phyloP scores from a whole-genome alignment of 2,329 filamentous ascomycete species.

The Sporothrix mexicana region DNA sequence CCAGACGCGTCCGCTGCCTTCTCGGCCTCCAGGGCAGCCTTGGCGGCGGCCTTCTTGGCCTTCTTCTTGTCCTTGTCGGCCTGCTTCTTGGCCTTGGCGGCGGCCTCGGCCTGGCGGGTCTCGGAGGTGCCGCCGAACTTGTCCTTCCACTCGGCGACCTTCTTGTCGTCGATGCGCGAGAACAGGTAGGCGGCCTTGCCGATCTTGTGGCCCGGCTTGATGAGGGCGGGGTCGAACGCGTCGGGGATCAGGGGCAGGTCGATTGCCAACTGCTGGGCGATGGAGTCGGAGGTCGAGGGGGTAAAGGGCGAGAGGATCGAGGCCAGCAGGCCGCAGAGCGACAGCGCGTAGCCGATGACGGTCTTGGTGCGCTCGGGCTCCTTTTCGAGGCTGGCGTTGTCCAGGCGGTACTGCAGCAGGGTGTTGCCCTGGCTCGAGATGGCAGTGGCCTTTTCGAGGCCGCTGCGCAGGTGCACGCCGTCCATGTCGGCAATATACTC shows the following conservation, averaged over 20 bases:
- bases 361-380: conserved; percentile 60
- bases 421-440: conserved; percentile 65
- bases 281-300: conserved; percentile 75
- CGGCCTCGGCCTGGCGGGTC: conserved; percentile 42
- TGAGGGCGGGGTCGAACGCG: conserved; percentile 64
- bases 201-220: conserved; percentile 78
- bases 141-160: conserved; percentile 73
- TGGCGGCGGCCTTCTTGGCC: conserved; percentile 43
- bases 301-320: conserved; percentile 83
- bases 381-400: conserved; percentile 56
- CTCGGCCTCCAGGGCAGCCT: conserved; percentile 37
- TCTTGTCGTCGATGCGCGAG: conserved; percentile 72
- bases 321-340: conserved; percentile 82
- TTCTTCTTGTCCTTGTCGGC: conserved; percentile 42
- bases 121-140: conserved; percentile 58
- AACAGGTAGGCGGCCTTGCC: conserved; percentile 65
- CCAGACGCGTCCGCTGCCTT: not conserved
- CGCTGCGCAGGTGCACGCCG: conserved; percentile 71
- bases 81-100: conserved; percentile 44
- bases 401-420: conserved; percentile 52
- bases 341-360: conserved; percentile 79
- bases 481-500: conserved; percentile 73
- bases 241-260: conserved; percentile 68
- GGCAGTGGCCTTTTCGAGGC: conserved; percentile 68
- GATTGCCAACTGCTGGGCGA: conserved; percentile 71